These are phyloP conservation scores for Cutaneotrichosporon spelunceum DNA, from an alignment of 1,284 basidiomycete species.

Conservation along the genomic window DNA sequence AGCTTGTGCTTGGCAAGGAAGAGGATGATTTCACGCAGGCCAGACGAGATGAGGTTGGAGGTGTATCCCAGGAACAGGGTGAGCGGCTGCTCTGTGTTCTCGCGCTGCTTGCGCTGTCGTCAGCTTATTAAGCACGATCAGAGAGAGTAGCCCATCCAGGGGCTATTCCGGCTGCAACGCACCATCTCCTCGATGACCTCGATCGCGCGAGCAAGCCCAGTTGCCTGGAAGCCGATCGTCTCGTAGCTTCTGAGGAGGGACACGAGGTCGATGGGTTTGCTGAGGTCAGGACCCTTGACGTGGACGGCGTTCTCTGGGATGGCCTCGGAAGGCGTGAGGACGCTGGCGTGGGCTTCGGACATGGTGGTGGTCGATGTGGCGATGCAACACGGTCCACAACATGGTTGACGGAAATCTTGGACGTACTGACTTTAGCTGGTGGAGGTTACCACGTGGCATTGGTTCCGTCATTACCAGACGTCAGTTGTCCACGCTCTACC, in stretches of 20 bases:
- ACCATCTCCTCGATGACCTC: slow-evolving; percentile 52
- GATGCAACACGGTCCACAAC: not conserved
- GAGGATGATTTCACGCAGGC: slow-evolving; percentile 86
- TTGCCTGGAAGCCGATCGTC: slow-evolving; percentile 93
- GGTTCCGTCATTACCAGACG: slow-evolving; percentile 10
- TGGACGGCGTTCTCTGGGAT: slow-evolving; percentile 68
- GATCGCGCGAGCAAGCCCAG: slow-evolving; percentile 81
- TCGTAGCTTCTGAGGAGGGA: slow-evolving; percentile 75
- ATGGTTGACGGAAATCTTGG: slow-evolving; percentile 10
- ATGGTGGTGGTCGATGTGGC: slow-evolving; percentile 20
- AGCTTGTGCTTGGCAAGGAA: slow-evolving; percentile 93
- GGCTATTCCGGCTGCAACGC: slow-evolving; percentile 25
- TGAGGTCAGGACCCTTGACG: slow-evolving; percentile 85
- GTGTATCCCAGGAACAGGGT: slow-evolving; percentile 96
- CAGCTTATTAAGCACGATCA: not conserved
- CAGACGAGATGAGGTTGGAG: slow-evolving; percentile 97
- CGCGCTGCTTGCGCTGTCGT: slow-evolving; percentile 40
- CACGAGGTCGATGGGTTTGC: slow-evolving; percentile 64
- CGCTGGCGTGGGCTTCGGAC: slow-evolving; percentile 57
- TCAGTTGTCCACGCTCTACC: not conserved
- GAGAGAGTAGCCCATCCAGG: not conserved
- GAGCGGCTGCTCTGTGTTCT: slow-evolving; percentile 44
- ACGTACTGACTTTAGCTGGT: not conserved
- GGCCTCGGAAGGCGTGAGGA: slow-evolving; percentile 73
- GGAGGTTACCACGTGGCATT: slow-evolving; percentile 9